Percentiles rank a stretch among this genome's conserved stretches.
phyloP scores from a whole-genome alignment of 805 yeast genomes.

The Ogataea paradorogensis region DNA sequence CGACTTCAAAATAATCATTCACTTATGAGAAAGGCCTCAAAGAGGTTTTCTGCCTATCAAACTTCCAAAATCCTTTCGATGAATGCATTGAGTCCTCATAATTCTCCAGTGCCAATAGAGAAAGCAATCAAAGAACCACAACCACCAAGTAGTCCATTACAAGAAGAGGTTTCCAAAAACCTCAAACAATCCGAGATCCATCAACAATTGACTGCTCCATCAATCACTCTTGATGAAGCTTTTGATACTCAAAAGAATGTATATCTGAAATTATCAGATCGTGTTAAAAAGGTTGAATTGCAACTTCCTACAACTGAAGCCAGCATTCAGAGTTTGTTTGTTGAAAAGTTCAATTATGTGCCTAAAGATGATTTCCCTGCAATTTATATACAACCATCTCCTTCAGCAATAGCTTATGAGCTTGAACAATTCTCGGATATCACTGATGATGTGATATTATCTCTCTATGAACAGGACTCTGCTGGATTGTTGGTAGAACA shows the following conservation, averaged over 20 bases:
- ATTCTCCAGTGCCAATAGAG: conserved; percentile 17
- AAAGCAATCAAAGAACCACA: conserved; percentile 2
- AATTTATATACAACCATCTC: conserved; percentile 65
- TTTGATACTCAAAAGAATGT: conserved; percentile 21
- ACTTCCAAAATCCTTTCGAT: conserved; percentile 30
- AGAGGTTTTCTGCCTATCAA: conserved; percentile 91
- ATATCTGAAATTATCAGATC: conserved; percentile 49
- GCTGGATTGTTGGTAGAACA: conserved; percentile 24
- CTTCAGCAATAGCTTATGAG: conserved; percentile 66
- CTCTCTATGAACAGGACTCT: conserved; percentile 48
- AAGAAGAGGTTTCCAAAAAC: conserved; percentile 25
- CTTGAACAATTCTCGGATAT: conserved; percentile 74
- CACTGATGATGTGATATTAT: conserved; percentile 54
- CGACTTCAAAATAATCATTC: conserved; percentile 81
- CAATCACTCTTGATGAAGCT: conserved; percentile 2
- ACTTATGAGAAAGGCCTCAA: conserved; percentile 87
- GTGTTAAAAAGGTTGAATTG: conserved; percentile 53
- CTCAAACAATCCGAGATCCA: conserved; percentile 26
- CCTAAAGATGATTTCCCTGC: conserved; percentile 68
- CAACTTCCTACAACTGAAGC: conserved; percentile 48
- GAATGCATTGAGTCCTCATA: conserved; percentile 18
- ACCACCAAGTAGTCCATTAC: conserved; percentile 26
- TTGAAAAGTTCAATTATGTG: conserved; percentile 83
- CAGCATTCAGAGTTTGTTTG: conserved; percentile 61
- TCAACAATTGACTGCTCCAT: conserved; percentile 20